These are phyloP conservation scores for Stachybotrys chlorohalonatus DNA, from an alignment of 2,329 filamentous ascomycete species.

Conservation along the genomic window DNA sequence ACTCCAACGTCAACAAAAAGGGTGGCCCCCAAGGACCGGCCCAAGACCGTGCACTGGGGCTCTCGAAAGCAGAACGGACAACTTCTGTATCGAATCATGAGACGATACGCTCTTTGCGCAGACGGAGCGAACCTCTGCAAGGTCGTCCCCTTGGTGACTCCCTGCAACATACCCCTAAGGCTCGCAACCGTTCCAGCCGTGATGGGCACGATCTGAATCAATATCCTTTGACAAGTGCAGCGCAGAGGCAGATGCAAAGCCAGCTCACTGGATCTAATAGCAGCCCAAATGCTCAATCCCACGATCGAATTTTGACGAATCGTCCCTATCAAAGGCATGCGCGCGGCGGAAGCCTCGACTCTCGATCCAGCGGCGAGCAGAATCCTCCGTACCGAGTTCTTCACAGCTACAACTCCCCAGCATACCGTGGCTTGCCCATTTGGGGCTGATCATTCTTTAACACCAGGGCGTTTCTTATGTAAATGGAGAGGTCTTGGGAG, in stretches of 20 bases:
- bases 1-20: constrained; percentile 2
- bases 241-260: not conserved
- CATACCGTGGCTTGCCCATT: constrained; percentile 45
- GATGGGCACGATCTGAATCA: not conserved
- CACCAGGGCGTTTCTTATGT: too few species aligned
- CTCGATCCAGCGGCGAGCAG: constrained; percentile 3
- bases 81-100: too few species aligned
- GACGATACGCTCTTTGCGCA: too few species aligned
- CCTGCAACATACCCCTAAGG: not conserved
- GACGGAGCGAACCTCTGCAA: too few species aligned
- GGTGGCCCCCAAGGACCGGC: not conserved
- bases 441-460: constrained; percentile 31
- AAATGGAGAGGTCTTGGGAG: too few species aligned
- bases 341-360: not conserved
- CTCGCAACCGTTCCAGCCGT: not conserved
- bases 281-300: constrained; percentile 2
- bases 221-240: not conserved
- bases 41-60: not conserved
- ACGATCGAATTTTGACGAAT: not conserved
- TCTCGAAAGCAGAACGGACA: too few species aligned
- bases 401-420: constrained; percentile 51
- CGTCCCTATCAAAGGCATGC: not conserved
- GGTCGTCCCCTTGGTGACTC: too few species aligned
- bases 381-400: constrained; percentile 39
- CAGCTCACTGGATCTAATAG: not conserved